These are phyloP conservation scores for Pelargonium citronellum DNA, from an alignment of 441 rosid species.

Conservation along the genomic window DNA sequence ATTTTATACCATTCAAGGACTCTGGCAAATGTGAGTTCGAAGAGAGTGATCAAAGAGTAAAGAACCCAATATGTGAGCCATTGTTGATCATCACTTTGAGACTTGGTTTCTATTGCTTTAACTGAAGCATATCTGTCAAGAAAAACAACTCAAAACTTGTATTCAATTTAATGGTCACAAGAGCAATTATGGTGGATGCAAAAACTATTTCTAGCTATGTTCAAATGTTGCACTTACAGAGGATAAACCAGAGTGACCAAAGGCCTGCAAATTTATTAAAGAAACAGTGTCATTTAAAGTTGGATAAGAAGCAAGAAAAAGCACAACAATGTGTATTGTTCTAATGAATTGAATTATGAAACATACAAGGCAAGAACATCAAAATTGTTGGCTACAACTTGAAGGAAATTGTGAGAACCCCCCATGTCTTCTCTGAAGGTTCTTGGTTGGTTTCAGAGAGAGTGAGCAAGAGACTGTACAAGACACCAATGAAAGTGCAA, in stretches of 20 bases:
- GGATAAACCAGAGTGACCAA: constrained; percentile 23
- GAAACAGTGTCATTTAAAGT: not conserved
- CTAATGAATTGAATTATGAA: not conserved
- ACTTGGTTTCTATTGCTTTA: constrained; percentile 26
- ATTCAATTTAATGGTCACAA: too few species aligned
- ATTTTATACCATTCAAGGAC: constrained; percentile 23
- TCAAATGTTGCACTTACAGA: constrained; percentile 16
- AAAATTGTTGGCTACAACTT: constrained; percentile 20
- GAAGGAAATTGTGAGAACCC: constrained; percentile 17
- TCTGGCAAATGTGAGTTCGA: constrained; percentile 27
- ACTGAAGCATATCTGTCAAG: constrained; percentile 24
- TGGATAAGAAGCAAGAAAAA: not conserved
- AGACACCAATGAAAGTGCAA: not conserved
- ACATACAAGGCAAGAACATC: constrained; percentile 23
- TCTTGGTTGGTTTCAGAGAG: not conserved
- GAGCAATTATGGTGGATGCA: too few species aligned
- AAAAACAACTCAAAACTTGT: not conserved
- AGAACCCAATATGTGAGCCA: constrained; percentile 32
- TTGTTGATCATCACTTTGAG: constrained; percentile 27
- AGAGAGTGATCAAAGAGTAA: constrained; percentile 27
- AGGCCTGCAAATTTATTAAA: constrained; percentile 20
- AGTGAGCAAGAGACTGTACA: not conserved
- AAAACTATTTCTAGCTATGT: too few species aligned
- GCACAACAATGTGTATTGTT: not conserved
- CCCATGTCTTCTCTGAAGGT: not conserved